Conservation (phyloP, 2,329 filamentous ascomycete species). For the Penicillium occitanis region DNA sequence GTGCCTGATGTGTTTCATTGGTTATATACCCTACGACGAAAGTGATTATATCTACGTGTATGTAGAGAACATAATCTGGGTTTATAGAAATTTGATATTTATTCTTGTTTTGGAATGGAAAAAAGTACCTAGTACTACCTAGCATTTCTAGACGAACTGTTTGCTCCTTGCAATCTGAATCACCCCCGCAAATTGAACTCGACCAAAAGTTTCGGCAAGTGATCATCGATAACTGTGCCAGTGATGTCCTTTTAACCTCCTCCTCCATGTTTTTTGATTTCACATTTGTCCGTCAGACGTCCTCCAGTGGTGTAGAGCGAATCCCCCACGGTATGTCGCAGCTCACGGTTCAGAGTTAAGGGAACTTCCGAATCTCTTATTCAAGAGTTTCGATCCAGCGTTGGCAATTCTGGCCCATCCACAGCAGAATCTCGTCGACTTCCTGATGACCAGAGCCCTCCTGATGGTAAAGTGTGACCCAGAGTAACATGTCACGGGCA, state of each 20-base stretch:
- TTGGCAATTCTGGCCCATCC: conserved; percentile 1
- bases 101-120: background rate
- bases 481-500: background rate
- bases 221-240: background rate
- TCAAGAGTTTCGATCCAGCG: background rate
- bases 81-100: background rate
- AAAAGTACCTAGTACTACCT: background rate
- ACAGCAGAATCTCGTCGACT: background rate
- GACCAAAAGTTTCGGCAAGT: background rate
- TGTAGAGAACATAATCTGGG: background rate
- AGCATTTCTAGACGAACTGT: background rate
- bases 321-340: background rate
- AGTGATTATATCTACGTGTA: background rate
- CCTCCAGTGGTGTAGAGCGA: background rate
- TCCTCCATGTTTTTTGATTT: background rate
- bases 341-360: background rate
- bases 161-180: background rate
- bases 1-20: conserved; percentile 39
- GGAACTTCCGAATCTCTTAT: background rate
- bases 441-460: background rate
- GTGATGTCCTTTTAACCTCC: background rate
- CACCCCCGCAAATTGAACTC: background rate
- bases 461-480: conserved; percentile 1
- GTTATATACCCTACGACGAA: conserved; percentile 33
- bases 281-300: background rate